Evolutionary conservation across 164 flowering plant genomes (phyloP).

Genomic region (Akebia trifoliata): DNA sequence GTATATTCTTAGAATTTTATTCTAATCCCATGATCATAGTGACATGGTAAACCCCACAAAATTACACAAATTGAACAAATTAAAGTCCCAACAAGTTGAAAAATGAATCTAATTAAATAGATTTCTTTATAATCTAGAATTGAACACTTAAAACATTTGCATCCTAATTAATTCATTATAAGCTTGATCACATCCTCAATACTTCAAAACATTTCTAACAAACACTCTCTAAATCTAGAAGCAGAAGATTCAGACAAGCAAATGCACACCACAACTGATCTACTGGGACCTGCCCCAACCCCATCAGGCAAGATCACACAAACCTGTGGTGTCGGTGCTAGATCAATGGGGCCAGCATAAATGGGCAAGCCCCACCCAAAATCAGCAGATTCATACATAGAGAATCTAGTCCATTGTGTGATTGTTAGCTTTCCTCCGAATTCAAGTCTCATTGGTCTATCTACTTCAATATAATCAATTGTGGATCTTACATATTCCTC

Average conservation of each 20-base stretch:
- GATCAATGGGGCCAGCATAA: conserved; percentile 77
- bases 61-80: no score
- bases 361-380: conserved; percentile 82
- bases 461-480: conserved; percentile 53
- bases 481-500: conserved; percentile 77
- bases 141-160: no score
- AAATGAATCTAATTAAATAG: no score
- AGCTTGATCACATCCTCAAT: not conserved
- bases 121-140: no score
- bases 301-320: conserved; percentile 71
- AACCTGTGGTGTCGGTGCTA: conserved; percentile 83
- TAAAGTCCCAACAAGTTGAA: no score
- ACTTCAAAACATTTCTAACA: conserved; percentile 17
- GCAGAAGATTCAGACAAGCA: conserved; percentile 73
- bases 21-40: no score
- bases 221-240: conserved; percentile 38
- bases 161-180: no score
- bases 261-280: conserved; percentile 61
- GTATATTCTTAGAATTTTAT: no score
- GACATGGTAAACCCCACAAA: no score
- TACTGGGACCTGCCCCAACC: conserved; percentile 23
- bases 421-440: conserved; percentile 79
- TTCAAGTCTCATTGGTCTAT: conserved; percentile 63
- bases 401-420: conserved; percentile 88
- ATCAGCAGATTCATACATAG: conserved; percentile 67